Base-by-base conservation (phyloP, 768 basidiomycete genomes). In the Kwoniella botswanensis region DNA sequence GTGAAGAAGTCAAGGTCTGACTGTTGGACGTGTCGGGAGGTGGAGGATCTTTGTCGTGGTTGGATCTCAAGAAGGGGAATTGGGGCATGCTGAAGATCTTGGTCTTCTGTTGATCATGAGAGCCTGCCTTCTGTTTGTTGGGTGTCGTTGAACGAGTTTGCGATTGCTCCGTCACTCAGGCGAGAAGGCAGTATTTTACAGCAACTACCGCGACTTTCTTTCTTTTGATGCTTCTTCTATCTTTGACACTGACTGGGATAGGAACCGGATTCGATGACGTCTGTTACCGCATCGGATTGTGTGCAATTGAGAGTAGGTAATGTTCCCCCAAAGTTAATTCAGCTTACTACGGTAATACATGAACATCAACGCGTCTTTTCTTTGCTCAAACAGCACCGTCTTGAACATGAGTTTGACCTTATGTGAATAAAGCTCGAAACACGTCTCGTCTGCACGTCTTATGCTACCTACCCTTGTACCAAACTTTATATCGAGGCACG, bases 1-100 rank as follows among this genome's bases (percentile, higher is more conserved):
- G 55, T 24, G 55, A 24, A 56, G 55, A 56, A 21, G 22, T n/a
- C 22, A 56, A 24, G 22, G 18, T 56, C n/a, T 35, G 35, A 35
- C 35, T 35, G 57, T 15, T 41, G 57, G 41, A 15, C 10, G 57
- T 41, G 29, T 29, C 29, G 29, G 41, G 12, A 17, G 44, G 18
- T 63, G 21, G 26, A 17, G 50, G 56, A n/a, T 68, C 66, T 61
- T 67, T 72, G 43, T 70, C 65, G 42, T 58, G 61, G 58, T 71
- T 62, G 5, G 53, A 46, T 65, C 65, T 66, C 18, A 75, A 54
- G 21, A 70, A 70, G 10, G 68, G 62, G 18, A 68, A 60, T 52
- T 61, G 67, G 22, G 57, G 67, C 67, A 68, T 61, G 5, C 9
- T 26, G 64, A 35, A 7, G 4, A 35, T 35, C 35, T 9, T 35